Base-by-base conservation (phyloP, 345 rosid genomes). In the Isatis tinctoria region DNA sequence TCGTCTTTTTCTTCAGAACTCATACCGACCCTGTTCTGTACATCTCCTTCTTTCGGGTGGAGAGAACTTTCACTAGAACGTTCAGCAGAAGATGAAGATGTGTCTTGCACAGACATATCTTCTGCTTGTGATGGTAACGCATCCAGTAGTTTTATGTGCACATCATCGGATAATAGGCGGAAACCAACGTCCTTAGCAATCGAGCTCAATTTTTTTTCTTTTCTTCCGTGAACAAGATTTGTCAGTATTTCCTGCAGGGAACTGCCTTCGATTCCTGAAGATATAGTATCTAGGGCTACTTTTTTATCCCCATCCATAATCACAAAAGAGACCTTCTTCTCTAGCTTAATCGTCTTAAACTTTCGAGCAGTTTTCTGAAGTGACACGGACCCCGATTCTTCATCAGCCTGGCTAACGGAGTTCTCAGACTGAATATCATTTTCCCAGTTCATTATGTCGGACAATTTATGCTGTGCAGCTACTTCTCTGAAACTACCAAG, bases 161-260 rank as follows among this genome's bases (percentile, higher is more conserved):
- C 20, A 81, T 94, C 97, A 75, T 88, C 86, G 2, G 97, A 90
- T 67, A 94, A 76, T 63, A 94, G 90, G 72, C 84, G 89, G 81
- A 94, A 90, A 62, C 99, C 99, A 60, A 71, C 84, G 73, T 87
- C 88, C 84, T 92, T 92, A 47, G 97, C 99, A 49, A 94, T 79
- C 54, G 84, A 82, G 77, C 92, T 87, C 70, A 94, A 74, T 67
- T 85, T 87, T 27, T 70, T 76, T 74, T 81, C 90, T 67, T 85
- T 81, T 78, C 82, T 88, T 67, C 85, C 82, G 74, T 88, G 87
- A 81, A 91, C 73, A 82, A 94, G 74, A 63, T 84, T 75, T 49
- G 56, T 71, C 78, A 94, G 83, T 71, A 87, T 77, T 79, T 88
- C 97, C 53, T 85, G 86, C 85, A 90, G 78, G 69, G 93, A 88